Percentiles rank a stretch among this genome's conserved stretches.
phyloP scores from a whole-genome alignment of 208 protist genomes.

The Trypanosoma brucei region DNA sequence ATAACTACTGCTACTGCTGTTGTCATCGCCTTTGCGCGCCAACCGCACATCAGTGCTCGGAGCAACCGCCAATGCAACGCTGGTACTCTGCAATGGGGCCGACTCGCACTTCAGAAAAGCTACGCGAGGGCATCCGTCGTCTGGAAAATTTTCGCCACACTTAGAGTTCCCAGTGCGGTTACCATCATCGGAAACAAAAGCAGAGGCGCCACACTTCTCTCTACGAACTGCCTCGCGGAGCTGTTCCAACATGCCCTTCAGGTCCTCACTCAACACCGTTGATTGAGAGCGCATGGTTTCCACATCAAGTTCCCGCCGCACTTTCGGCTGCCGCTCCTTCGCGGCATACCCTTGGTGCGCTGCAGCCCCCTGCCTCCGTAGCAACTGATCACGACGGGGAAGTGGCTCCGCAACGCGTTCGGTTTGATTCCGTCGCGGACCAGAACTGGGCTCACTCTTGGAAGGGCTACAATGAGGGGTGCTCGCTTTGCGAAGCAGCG shows the following conservation, averaged over 20 bases:
- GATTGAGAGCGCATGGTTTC: not conserved
- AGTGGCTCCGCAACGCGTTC: too few species aligned
- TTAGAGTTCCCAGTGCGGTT: not conserved
- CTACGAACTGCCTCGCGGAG: constrained; percentile 17
- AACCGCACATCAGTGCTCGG: not conserved
- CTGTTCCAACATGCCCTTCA: constrained; percentile 16
- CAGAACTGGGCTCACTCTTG: constrained; percentile 5
- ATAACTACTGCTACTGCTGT: not conserved
- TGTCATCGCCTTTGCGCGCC: not conserved
- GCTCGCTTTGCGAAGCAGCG: constrained; percentile 11
- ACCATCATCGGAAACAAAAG: not conserved
- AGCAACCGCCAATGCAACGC: not conserved
- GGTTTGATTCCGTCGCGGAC: not conserved
- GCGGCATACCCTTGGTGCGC: not conserved
- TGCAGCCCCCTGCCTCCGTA: not conserved
- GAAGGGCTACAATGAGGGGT: constrained; percentile 4
- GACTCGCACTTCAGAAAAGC: not conserved
- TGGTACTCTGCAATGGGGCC: not conserved
- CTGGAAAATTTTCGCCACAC: not conserved
- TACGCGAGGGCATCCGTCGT: not conserved
- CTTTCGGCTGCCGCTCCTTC: not conserved
- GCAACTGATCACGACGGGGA: too few species aligned
- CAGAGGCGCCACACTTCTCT: not conserved
- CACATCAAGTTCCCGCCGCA: not conserved
- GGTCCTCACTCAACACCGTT: not conserved